Conservation (phyloP, 352 stramenopile species). For the Pythium vanterpoolii region DNA sequence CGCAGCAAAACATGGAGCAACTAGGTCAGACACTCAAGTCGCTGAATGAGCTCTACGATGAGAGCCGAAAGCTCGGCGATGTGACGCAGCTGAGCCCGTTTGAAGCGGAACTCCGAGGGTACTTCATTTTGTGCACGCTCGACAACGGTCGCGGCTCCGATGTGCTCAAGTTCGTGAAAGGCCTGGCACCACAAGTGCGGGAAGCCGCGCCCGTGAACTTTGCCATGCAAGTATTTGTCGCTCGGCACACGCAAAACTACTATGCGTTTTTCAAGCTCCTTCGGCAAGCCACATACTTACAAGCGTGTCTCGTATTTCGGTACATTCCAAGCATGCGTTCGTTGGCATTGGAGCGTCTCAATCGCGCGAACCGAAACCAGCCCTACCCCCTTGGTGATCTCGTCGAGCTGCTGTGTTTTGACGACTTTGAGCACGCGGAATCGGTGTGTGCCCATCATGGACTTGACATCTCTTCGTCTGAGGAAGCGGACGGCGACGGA, state of each 20-base stretch:
- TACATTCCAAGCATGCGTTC: conserved; percentile 81
- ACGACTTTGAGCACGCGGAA: conserved; percentile 69
- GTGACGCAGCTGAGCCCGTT: conserved; percentile 70
- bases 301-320: conserved; percentile 79
- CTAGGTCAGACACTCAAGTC: conserved; percentile 86
- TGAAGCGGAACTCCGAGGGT: conserved; percentile 78
- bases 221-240: conserved; percentile 83
- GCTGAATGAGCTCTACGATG: conserved; percentile 86
- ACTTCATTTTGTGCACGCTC: conserved; percentile 84
- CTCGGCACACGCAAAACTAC: conserved; percentile 82
- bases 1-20: conserved; percentile 89
- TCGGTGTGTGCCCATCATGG: conserved; percentile 66
- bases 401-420: conserved; percentile 73
- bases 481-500: conserved; percentile 35
- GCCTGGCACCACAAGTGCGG: conserved; percentile 48
- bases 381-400: conserved; percentile 62
- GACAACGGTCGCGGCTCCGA: conserved; percentile 82
- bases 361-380: conserved; percentile 68
- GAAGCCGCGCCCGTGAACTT: conserved; percentile 81
- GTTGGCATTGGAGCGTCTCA: conserved; percentile 72
- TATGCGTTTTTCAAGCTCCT: conserved; percentile 81
- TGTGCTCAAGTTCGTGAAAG: conserved; percentile 87
- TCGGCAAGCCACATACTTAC: conserved; percentile 70
- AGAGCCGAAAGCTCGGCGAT: conserved; percentile 65
- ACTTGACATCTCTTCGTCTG: conserved; percentile 37